phyloP scores from a whole-genome alignment of 352 stramenopile species.

The Phytophthora sp. region DNA sequence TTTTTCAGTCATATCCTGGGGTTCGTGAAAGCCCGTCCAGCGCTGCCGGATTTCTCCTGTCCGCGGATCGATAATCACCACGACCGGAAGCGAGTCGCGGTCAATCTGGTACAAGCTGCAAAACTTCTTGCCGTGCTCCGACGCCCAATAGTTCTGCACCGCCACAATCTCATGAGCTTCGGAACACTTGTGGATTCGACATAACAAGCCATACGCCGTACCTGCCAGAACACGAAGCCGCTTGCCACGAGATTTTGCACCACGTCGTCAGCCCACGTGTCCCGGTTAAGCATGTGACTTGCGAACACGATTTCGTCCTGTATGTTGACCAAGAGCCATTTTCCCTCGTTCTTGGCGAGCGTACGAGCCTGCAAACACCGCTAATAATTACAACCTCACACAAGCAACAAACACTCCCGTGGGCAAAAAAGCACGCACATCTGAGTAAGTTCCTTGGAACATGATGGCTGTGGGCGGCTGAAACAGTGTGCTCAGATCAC shows the following conservation, averaged over 20 bases:
- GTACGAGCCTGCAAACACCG: slow-evolving; percentile 50
- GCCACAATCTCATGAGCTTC: background rate
- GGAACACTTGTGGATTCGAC: background rate
- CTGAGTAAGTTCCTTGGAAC: slow-evolving; percentile 79
- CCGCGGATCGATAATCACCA: slow-evolving; percentile 80
- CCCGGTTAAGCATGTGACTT: slow-evolving; percentile 95
- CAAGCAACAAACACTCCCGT: background rate
- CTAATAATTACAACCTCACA: background rate
- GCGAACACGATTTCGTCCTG: slow-evolving; percentile 95
- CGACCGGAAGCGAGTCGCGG: slow-evolving; percentile 63
- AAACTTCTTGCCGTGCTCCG: slow-evolving; percentile 85
- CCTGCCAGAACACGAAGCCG: slow-evolving; percentile 96
- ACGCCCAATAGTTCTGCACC: slow-evolving; percentile 73
- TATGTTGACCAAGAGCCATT: slow-evolving; percentile 96
- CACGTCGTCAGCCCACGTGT: slow-evolving; percentile 96
- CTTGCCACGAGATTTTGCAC: slow-evolving; percentile 94
- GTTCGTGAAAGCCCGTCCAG: slow-evolving; percentile 77
- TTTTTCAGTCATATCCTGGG: slow-evolving; percentile 76
- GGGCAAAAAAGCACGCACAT: slow-evolving; percentile 49
- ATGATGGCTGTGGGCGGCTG: slow-evolving; percentile 78
- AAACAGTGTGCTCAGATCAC: slow-evolving; percentile 76
- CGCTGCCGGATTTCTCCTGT: slow-evolving; percentile 71
- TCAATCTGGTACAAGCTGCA: slow-evolving; percentile 85
- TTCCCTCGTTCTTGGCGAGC: slow-evolving; percentile 84
- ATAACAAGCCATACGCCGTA: slow-evolving; percentile 23